A percentile compares a stretch with the other conserved stretches of the same genome.
Evolutionary conservation across 1,139 yeast genomes (phyloP).

Genomic region (Debaryomyces sp.): DNA sequence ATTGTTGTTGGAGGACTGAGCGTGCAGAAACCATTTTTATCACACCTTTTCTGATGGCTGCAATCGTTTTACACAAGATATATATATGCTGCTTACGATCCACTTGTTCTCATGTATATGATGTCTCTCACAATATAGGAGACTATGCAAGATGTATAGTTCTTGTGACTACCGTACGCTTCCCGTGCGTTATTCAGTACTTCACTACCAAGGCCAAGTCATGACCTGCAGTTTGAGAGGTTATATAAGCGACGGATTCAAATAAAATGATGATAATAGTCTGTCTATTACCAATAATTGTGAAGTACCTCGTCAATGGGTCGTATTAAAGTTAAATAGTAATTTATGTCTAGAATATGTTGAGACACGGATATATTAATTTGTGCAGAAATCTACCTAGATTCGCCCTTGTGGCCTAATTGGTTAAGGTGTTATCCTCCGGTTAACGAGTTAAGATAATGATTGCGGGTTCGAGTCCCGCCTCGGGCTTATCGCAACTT

Average conservation of each 20-base stretch:
- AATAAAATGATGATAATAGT: not conserved
- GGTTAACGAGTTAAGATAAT: slow-evolving; percentile 38
- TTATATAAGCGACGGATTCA: not conserved
- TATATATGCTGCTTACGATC: not conserved
- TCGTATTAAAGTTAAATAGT: not conserved
- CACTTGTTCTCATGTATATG: not conserved
- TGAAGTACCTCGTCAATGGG: not conserved
- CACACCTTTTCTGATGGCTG: not conserved
- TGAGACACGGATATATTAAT: not conserved
- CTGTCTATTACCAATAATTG: not conserved
- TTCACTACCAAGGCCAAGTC: not conserved
- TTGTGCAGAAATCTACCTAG: slow-evolving; percentile 8
- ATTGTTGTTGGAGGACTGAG: not conserved
- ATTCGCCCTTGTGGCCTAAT: slow-evolving; percentile 56
- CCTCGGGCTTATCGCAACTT: slow-evolving; percentile 40
- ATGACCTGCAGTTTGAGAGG: not conserved
- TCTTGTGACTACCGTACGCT: no score
- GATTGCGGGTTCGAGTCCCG: slow-evolving; percentile 66
- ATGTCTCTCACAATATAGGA: not conserved
- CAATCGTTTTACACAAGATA: slow-evolving; percentile 2
- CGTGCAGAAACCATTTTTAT: not conserved
- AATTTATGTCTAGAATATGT: not conserved
- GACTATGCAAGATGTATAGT: no score
- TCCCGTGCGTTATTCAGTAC: no score
- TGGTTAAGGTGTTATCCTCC: slow-evolving; percentile 59